A percentile compares a stretch with the other conserved stretches of the same genome.
Conservation (phyloP, 176 grass and related monocot genomes). For the Tuctoria greenei region DNA sequence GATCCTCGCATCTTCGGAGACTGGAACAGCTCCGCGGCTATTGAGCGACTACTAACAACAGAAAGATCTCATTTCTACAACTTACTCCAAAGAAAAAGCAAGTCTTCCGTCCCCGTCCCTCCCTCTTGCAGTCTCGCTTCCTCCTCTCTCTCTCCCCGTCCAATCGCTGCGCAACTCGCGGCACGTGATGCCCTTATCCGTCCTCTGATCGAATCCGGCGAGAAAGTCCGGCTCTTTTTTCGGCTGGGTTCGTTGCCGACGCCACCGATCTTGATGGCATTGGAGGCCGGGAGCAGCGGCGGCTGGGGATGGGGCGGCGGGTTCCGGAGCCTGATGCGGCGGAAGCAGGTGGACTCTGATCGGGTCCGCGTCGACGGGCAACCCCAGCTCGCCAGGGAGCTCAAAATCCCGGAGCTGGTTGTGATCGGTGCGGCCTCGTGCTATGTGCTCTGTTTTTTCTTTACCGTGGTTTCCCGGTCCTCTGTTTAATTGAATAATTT, state of each 20-base stretch:
- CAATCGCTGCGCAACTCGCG: background rate
- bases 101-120: background rate
- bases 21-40: background rate
- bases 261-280: constrained; percentile 39
- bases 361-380: constrained; percentile 52
- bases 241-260: background rate
- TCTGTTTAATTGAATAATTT: background rate
- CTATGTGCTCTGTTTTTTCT: background rate
- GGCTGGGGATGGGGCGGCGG: constrained; percentile 32
- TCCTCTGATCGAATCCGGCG: constrained; percentile 29
- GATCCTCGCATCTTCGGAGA: background rate
- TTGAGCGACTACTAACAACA: too few species aligned
- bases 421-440: constrained; percentile 56
- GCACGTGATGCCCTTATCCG: constrained; percentile 21
- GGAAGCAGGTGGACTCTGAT: constrained; percentile 94
- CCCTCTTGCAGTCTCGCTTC: constrained; percentile 35
- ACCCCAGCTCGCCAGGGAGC: constrained; percentile 75
- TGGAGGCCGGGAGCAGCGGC: constrained; percentile 36
- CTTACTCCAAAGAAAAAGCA: background rate
- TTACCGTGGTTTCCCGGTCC: background rate
- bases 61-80: background rate
- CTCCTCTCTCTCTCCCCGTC: constrained; percentile 5
- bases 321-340: constrained; percentile 61
- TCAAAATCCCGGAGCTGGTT: constrained; percentile 66
- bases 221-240: background rate